Percentiles rank a stretch among this genome's conserved stretches.
Conservation (phyloP, 192 early-diverging fungal genomes). For the Pilaira anomala region DNA sequence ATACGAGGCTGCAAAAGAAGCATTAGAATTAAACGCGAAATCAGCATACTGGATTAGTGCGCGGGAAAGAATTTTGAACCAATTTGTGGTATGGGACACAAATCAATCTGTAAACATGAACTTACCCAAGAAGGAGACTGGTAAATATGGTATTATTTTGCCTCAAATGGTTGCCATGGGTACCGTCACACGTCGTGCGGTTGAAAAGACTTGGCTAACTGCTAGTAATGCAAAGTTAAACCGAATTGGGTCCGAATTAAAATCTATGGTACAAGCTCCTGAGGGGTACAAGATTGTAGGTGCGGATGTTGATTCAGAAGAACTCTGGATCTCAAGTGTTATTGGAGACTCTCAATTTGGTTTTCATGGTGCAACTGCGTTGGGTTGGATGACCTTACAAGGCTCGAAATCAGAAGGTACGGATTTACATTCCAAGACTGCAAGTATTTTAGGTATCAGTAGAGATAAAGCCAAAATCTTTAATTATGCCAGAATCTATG, state of each 20-base stretch:
- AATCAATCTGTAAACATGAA: conserved; percentile 43
- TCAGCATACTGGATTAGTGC: conserved; percentile 92
- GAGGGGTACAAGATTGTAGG: conserved; percentile 84
- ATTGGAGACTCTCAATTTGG: conserved; percentile 93
- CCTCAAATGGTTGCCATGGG: conserved; percentile 93
- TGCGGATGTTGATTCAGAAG: conserved; percentile 95
- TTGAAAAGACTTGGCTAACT: conserved; percentile 94
- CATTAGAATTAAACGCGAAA: conserved; percentile 69
- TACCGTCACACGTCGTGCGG: conserved; percentile 89
- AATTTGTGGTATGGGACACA: conserved; percentile 83
- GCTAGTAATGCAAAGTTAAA: conserved; percentile 89
- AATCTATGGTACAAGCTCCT: conserved; percentile 82
- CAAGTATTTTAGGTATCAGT: conserved; percentile 78
- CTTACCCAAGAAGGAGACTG: conserved; percentile 32
- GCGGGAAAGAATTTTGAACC: conserved; percentile 72
- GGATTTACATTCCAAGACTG: conserved; percentile 93
- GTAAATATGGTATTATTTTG: conserved; percentile 71
- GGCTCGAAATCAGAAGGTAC: conserved; percentile 86
- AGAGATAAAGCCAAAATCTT: conserved; percentile 92
- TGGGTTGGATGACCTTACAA: conserved; percentile 98
- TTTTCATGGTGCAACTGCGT: conserved; percentile 86
- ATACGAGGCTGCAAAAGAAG: conserved; percentile 67
- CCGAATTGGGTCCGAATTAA: conserved; percentile 91
- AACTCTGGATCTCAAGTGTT: conserved; percentile 94
- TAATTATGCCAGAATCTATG: conserved; percentile 96